Evolutionary conservation across 192 early-diverging fungal species (phyloP).

Genomic region (Rhizophlyctis rosea): DNA sequence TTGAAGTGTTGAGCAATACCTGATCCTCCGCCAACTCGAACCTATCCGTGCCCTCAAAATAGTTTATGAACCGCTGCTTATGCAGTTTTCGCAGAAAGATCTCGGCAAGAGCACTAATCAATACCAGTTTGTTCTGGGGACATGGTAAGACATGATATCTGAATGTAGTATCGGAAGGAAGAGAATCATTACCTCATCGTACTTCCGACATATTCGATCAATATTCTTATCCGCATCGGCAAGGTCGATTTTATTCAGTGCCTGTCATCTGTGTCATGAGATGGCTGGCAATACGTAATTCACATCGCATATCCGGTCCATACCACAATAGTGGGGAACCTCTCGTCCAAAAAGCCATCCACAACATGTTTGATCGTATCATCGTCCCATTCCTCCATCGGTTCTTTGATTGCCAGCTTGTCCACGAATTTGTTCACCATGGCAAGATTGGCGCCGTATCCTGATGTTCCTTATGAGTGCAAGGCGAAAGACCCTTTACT

Average conservation of each 20-base stretch:
- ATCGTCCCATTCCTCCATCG: slow-evolving; percentile 66
- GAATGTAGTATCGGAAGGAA: too few relatives aligned
- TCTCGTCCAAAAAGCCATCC: slow-evolving; percentile 64
- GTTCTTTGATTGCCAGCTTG: slow-evolving; percentile 48
- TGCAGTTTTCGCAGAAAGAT: slow-evolving; percentile 47
- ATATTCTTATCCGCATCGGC: slow-evolving; percentile 82
- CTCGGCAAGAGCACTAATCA: slow-evolving; percentile 45
- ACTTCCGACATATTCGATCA: slow-evolving; percentile 69
- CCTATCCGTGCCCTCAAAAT: slow-evolving; percentile 46
- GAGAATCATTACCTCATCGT: slow-evolving; percentile 41
- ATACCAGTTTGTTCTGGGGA: too few relatives aligned
- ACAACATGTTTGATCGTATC: slow-evolving; percentile 59
- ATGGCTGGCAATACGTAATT: neutral
- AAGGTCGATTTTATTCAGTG: slow-evolving; percentile 84
- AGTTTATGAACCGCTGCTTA: slow-evolving; percentile 49
- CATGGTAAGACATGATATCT: too few relatives aligned
- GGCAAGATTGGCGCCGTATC: slow-evolving; percentile 56
- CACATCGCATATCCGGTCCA: neutral
- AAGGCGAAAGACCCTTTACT: too few relatives aligned
- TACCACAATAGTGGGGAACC: slow-evolving; percentile 79
- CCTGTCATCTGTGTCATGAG: slow-evolving; percentile 28
- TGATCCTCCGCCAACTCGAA: slow-evolving; percentile 45
- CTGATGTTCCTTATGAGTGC: too few relatives aligned
- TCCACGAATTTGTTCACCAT: slow-evolving; percentile 50
- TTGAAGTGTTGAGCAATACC: too few relatives aligned